phyloP scores from a whole-genome alignment of 1,139 yeast genomes.

The Yamadazyma taylorii region DNA sequence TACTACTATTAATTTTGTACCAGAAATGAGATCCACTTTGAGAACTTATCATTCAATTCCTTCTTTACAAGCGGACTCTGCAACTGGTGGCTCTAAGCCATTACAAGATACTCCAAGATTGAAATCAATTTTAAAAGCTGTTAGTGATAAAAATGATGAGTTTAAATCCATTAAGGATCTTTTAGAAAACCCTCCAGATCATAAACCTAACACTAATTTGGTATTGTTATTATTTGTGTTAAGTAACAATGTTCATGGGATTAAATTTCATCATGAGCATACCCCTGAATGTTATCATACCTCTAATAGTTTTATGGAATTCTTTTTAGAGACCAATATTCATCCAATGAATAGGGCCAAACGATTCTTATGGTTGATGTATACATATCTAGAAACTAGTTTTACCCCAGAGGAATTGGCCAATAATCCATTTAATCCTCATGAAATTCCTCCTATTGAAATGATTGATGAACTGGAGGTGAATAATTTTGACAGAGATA shows the following conservation, averaged over 20 bases:
- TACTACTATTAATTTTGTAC: slow-evolving; percentile 91
- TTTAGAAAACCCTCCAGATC: slow-evolving; percentile 28
- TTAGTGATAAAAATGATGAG: slow-evolving; percentile 49
- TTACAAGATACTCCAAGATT: slow-evolving; percentile 93
- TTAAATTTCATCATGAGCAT: slow-evolving; percentile 31
- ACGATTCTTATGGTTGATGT: slow-evolving; percentile 80
- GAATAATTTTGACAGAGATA: slow-evolving; percentile 60
- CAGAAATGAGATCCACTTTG: slow-evolving; percentile 94
- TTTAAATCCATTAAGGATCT: slow-evolving; percentile 50
- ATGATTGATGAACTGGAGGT: slow-evolving; percentile 39
- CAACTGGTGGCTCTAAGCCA: slow-evolving; percentile 58
- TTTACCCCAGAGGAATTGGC: slow-evolving; percentile 53
- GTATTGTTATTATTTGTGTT: slow-evolving; percentile 75
- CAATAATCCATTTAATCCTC: slow-evolving; percentile 64
- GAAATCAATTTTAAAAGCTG: slow-evolving; percentile 84
- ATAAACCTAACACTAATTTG: slow-evolving; percentile 54
- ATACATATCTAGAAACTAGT: slow-evolving; percentile 75
- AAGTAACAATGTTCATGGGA: slow-evolving; percentile 59
- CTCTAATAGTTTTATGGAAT: slow-evolving; percentile 53
- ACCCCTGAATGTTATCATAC: slow-evolving; percentile 18
- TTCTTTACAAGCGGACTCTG: slow-evolving; percentile 70
- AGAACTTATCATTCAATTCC: slow-evolving; percentile 95
- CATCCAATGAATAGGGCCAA: slow-evolving; percentile 65
- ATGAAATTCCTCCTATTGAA: slow-evolving; percentile 49
- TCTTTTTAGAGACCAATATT: slow-evolving; percentile 55